Base-by-base conservation (phyloP, 805 yeast species). In the Candida tammaniensis region DNA sequence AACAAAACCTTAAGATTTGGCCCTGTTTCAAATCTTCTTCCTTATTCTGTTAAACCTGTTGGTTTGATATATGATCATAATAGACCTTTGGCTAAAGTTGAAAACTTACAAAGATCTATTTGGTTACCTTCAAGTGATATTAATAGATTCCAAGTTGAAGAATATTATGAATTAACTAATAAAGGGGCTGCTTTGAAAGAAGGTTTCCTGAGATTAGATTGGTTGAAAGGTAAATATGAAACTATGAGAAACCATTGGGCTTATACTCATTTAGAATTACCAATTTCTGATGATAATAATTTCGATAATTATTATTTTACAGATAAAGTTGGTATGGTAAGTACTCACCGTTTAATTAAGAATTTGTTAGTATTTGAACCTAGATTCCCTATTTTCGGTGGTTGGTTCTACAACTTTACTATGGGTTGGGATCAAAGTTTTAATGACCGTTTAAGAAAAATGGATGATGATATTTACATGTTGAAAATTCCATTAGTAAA, bases 331-430 rank as follows among this genome's bases (percentile, higher is more conserved):
- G 98, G 98, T 23, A 86, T 86, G 61, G 96, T 91, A 10, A 81
- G 96, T 5, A 85, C 97, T 3, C 82, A 83, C 31, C 65, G 67
- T 42, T 41, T 63, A 17, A 52, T 61, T 4, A 59, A 60, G 26
- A 59, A 71, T 27, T 60, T 63, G 40, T 61, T 86, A 30, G 64
- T 80, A 22, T 57, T 93, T 44, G 76, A 74, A 51, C 98, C 98
- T 37, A 75, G 98, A 57, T 93, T 70, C 68, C 98, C 98, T n/a
- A 57, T 93, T 5, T 85, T 86, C 60, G 98, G 98, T 31, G 94
- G 89, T 27, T 93, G 98, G 98, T 74, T 80, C 51, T 91, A 87
- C 62, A 87, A 91, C 62, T 93, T 86, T 70, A 93, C 98, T 15
- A 60, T 91, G 47, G 98, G 98, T n/a, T 93, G 96, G 96, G 76